Percentiles rank a stretch among this genome's conserved stretches.
Conservation (phyloP, 805 yeast genomes). For the Candida awuae region DNA sequence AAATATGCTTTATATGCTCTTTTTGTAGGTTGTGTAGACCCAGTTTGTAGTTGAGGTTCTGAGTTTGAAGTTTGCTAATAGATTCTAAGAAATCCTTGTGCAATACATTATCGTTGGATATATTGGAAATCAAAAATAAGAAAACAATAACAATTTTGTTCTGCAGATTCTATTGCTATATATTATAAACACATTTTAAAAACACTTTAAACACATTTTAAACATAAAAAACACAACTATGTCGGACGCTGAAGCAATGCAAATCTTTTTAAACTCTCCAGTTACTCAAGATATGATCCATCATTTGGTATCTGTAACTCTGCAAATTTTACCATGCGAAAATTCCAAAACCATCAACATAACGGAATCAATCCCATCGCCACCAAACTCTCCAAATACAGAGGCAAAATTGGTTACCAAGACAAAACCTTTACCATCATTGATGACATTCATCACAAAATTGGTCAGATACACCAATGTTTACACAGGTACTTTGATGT, state of each 20-base stretch:
- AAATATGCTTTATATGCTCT: too few species aligned
- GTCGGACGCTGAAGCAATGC: slow-evolving; percentile 50
- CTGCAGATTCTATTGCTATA: too few species aligned
- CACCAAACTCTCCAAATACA: slow-evolving; percentile 23
- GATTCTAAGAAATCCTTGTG: too few species aligned
- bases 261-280: slow-evolving; percentile 52
- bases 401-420: slow-evolving; percentile 18
- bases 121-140: too few species aligned
- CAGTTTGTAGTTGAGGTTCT: too few species aligned
- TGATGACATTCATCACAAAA: slow-evolving; percentile 65
- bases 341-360: slow-evolving; percentile 25
- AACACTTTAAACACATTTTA: too few species aligned
- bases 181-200: too few species aligned
- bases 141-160: too few species aligned
- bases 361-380: slow-evolving; percentile 28
- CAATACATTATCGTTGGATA: too few species aligned
- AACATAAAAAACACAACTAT: slow-evolving; percentile 16
- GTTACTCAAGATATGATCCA: slow-evolving; percentile 70
- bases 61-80: too few species aligned
- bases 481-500: slow-evolving; percentile 70
- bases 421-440: slow-evolving; percentile 49
- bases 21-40: too few species aligned
- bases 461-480: slow-evolving; percentile 70
- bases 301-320: slow-evolving; percentile 55
- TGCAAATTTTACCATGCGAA: slow-evolving; percentile 60